Conservation (phyloP, 768 basidiomycete species). For the Lentinula sp. region DNA sequence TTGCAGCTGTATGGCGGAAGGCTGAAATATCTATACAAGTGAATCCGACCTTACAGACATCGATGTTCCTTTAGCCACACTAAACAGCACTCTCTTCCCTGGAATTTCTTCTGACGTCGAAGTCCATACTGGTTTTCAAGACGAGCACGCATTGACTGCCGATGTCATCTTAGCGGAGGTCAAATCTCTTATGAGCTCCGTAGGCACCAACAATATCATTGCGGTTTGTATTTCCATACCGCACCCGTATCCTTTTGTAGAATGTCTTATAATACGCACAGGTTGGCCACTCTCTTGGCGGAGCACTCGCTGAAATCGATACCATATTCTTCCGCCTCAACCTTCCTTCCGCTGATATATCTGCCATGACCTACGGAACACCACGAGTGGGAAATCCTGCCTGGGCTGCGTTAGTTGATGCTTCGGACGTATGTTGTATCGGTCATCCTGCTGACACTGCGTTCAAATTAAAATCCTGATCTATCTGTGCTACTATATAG, state of each 20-base stretch:
- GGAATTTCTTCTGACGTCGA: conserved; percentile 26
- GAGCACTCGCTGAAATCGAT: conserved; percentile 26
- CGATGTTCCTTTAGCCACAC: conserved; percentile 20
- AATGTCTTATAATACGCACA: not conserved
- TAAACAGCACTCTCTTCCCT: conserved; percentile 35
- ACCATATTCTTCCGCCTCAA: conserved; percentile 25
- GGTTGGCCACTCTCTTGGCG: conserved; percentile 29
- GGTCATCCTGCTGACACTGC: conserved; percentile 36
- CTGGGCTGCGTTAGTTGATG: conserved; percentile 2
- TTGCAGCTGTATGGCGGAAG: not conserved
- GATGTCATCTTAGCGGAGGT: conserved; percentile 26
- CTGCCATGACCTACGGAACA: conserved; percentile 4
- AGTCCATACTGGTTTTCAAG: conserved; percentile 37
- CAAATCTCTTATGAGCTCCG: conserved; percentile 20
- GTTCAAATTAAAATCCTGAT: conserved; percentile 14
- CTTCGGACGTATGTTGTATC: conserved; percentile 12
- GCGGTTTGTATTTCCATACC: conserved; percentile 14
- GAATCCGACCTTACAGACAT: conserved; percentile 33
- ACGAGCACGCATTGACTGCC: conserved; percentile 25
- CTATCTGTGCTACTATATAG: conserved; percentile 10
- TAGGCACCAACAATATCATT: conserved; percentile 24
- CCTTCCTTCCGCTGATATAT: conserved; percentile 17
- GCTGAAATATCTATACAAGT: conserved; percentile 12
- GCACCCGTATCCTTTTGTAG: not conserved
- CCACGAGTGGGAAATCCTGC: conserved; percentile 2